phyloP scores from a whole-genome alignment of 2,329 filamentous ascomycete genomes.

The Graphiopsis chlorocephala region DNA sequence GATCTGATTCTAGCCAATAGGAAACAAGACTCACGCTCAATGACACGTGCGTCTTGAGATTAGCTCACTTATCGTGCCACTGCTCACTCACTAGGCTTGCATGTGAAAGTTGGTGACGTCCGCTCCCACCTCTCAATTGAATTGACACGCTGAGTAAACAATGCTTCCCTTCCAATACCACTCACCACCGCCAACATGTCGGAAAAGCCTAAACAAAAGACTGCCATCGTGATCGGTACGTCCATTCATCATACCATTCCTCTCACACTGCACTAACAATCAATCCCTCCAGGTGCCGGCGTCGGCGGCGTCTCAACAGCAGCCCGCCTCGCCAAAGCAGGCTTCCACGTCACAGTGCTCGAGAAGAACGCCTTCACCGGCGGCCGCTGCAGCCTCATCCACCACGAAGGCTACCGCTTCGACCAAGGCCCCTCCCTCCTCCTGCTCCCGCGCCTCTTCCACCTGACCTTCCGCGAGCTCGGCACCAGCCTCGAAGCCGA shows the following conservation, averaged over 20 bases:
- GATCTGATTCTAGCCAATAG: neutral
- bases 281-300: conserved; percentile 8
- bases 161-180: neutral
- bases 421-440: conserved; percentile 75
- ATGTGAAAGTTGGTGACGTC: neutral
- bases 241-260: conserved; percentile 31
- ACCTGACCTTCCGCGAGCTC: conserved; percentile 66
- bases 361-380: conserved; percentile 74
- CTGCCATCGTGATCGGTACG: conserved; percentile 52
- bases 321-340: conserved; percentile 67
- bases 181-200: conserved; percentile 27
- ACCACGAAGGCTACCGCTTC: conserved; percentile 63
- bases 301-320: conserved; percentile 66
- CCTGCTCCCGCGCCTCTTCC: conserved; percentile 68
- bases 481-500: conserved; percentile 64
- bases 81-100: conserved; percentile 13
- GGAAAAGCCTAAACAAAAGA: conserved; percentile 36
- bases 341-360: conserved; percentile 70
- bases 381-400: conserved; percentile 66
- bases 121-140: neutral
- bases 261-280: neutral
- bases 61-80: neutral
- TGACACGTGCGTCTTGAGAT: neutral
- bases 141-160: neutral
- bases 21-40: neutral